phyloP scores from a whole-genome alignment of 2,329 filamentous ascomycete genomes.

The Magnaporthiopsis incrustans region DNA sequence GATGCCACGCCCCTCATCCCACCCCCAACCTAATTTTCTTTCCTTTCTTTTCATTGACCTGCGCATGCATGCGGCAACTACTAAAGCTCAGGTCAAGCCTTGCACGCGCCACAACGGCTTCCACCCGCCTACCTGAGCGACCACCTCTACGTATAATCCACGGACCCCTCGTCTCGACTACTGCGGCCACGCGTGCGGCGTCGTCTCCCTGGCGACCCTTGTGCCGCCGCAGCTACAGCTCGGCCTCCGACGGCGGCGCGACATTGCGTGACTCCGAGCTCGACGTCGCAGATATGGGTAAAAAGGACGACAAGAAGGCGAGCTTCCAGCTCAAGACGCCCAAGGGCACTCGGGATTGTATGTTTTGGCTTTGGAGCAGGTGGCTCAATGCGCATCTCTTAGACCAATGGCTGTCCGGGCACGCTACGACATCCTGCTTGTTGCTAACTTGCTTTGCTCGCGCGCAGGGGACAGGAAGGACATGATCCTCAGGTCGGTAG shows the following conservation, averaged over 20 bases:
- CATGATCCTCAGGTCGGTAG: conserved; percentile 7
- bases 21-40: neutral
- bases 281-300: conserved; percentile 9
- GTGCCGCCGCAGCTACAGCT: neutral
- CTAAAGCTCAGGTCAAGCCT: conserved; percentile 3
- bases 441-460: neutral
- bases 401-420: neutral
- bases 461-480: conserved; percentile 6
- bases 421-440: neutral
- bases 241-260: no score
- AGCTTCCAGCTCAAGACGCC: conserved; percentile 58
- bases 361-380: neutral
- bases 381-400: neutral
- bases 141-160: neutral
- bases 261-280: neutral
- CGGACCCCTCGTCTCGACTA: neutral
- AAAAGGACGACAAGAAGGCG: conserved; percentile 16
- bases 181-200: neutral
- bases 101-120: conserved; percentile 4
- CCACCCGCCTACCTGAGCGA: neutral
- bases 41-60: neutral
- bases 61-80: conserved; percentile 7
- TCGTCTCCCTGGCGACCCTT: neutral
- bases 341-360: conserved; percentile 67
- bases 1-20: conserved; percentile 1